Base-by-base conservation (phyloP, 2,329 filamentous ascomycete species). In the Atkinsonella texensis region DNA sequence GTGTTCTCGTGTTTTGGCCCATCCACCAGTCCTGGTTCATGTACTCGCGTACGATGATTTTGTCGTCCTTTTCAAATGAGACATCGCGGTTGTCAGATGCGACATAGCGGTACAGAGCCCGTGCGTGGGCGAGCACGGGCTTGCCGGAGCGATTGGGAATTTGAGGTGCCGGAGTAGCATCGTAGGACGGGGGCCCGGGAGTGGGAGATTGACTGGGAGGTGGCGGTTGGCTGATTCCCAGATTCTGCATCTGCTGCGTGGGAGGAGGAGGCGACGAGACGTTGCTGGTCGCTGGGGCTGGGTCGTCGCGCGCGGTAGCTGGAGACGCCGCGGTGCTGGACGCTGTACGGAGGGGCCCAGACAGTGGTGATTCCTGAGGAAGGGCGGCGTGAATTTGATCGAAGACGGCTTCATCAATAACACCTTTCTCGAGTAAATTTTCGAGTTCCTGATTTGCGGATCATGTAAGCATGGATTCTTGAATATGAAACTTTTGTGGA, bases 1-100 rank as follows among this genome's bases (percentile, higher is more conserved):
- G 85, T 9, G 89, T 95, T 50, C 89, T 82, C 62, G 84, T 74
- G 69, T 95, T 95, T 60, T 80, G 81, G 59, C 91, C 91, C 75
- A 89, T 84, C 89, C 89, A 96, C 91, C 91, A 97, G 69, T 97
- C 90, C 56, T 84, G 81, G 70, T 97, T 97, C 85, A 95, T 93
- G 73, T 95, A 90, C 70, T 95, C 88, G 58, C 82, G 80, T 20
- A 97, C 86, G 53, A 81, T 78, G 59, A 97, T 76, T 57, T 77
- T 75, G 70, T 97, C 91, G 63, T 90, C 85, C 55, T 85, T 83
- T 63, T 88, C 81, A 54, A 97, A 81, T 2, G 80, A 81, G 56
- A 95, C 75, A 65, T 97, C 91, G 54, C 89, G 88, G 4, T 83
- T 77, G 65, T 95, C 90, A 41, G 84, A 67, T 9, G 84, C 87